These are phyloP conservation scores for Aspergillus neotritici DNA, from an alignment of 2,329 filamentous ascomycete genomes.

Conservation along the genomic window DNA sequence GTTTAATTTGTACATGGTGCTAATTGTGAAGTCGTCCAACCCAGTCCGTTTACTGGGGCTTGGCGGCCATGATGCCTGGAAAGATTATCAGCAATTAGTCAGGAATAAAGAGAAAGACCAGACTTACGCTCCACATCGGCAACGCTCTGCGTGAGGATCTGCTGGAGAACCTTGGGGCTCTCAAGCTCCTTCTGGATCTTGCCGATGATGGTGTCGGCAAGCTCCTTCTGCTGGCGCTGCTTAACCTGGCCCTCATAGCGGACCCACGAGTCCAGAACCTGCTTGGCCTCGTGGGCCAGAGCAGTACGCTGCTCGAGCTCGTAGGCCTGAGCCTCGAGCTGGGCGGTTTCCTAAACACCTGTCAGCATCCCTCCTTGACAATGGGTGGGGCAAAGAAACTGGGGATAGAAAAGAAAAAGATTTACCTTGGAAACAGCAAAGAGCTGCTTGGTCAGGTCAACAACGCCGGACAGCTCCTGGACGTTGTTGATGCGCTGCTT, in stretches of 20 bases:
- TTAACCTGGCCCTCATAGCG: constrained; percentile 98
- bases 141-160: constrained; percentile 96
- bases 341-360: constrained; percentile 73
- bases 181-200: constrained; percentile 99
- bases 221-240: constrained; percentile 95
- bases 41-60: constrained; percentile 34
- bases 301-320: constrained; percentile 96
- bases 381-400: too few species aligned
- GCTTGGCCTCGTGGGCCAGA: constrained; percentile 86
- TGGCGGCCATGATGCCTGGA: constrained; percentile 36
- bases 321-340: constrained; percentile 91
- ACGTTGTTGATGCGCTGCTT: constrained; percentile 91
- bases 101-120: neutral
- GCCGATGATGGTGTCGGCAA: constrained; percentile 85
- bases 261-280: constrained; percentile 95
- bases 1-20: constrained; percentile 39
- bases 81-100: constrained; percentile 12
- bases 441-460: constrained; percentile 93
- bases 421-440: constrained; percentile 96
- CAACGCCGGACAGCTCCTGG: constrained; percentile 86
- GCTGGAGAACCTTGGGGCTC: constrained; percentile 94
- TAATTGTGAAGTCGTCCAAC: constrained; percentile 26
- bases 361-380: constrained; percentile 5
- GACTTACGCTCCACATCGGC: constrained; percentile 87
- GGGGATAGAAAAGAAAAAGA: neutral